These are phyloP conservation scores for Scutellaria galericulata DNA, from an alignment of 257 asterid species.

Conservation along the genomic window DNA sequence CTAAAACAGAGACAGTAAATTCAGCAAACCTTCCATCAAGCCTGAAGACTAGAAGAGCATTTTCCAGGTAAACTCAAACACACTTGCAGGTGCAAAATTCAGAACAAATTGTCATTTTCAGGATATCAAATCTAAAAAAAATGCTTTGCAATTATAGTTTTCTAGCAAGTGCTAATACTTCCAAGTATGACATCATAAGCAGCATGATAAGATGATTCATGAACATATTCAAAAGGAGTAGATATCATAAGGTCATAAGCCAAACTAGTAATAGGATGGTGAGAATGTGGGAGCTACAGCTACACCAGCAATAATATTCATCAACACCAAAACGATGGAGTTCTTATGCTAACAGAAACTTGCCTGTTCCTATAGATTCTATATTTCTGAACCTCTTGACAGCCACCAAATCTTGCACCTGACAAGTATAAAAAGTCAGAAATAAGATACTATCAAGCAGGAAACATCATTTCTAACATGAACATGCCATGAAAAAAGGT, in stretches of 20 bases:
- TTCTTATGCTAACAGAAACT: conserved; percentile 31
- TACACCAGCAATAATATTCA: conserved; percentile 18
- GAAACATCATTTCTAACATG: conserved; percentile 31
- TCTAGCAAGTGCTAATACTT: conserved; percentile 10
- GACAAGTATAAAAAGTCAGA: conserved; percentile 32
- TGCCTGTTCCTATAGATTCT: conserved; percentile 61
- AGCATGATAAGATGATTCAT: conserved; percentile 25
- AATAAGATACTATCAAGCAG: conserved; percentile 33
- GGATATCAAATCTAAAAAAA: not conserved
- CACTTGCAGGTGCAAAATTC: not conserved
- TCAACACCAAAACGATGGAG: conserved; percentile 16
- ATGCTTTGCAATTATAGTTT: conserved; percentile 15
- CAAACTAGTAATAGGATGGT: conserved; percentile 25
- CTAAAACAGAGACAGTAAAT: conserved; percentile 9
- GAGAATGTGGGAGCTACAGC: conserved; percentile 13
- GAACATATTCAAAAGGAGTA: conserved; percentile 24
- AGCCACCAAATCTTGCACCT: conserved; percentile 94
- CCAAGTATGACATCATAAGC: conserved; percentile 14
- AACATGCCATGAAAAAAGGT: conserved; percentile 27
- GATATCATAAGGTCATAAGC: conserved; percentile 4
- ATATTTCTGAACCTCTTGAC: conserved; percentile 73
- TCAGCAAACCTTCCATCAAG: not conserved
- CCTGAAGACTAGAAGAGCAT: not conserved
- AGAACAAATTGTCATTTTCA: conserved; percentile 1
- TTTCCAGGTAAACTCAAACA: not conserved